Conservation (phyloP, 1,284 basidiomycete genomes). For the Pyrrhoderma lamaoense region DNA sequence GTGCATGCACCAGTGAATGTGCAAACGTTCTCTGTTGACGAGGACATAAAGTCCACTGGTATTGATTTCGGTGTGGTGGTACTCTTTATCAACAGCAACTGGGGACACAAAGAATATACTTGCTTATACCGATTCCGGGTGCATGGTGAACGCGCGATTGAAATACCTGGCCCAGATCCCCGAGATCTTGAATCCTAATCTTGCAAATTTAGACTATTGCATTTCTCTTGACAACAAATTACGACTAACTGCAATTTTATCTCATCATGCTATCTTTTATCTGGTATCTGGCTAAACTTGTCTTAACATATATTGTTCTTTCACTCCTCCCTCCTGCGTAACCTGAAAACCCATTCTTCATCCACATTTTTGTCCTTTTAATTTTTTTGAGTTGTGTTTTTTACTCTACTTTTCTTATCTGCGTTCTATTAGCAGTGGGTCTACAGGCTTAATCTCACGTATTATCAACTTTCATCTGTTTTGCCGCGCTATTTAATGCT, state of each 20-base stretch:
- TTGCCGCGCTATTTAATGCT: background rate
- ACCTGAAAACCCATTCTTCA: too few relatives aligned
- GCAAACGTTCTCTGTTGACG: conserved; percentile 79
- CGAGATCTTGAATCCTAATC: conserved; percentile 1
- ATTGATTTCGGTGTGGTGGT: conserved; percentile 80
- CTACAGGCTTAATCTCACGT: background rate
- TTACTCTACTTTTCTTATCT: background rate
- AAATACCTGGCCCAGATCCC: conserved; percentile 7
- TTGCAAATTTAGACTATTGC: too few relatives aligned
- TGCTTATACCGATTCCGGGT: conserved; percentile 88
- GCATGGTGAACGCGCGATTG: conserved; percentile 42
- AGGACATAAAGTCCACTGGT: conserved; percentile 58
- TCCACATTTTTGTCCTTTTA: too few relatives aligned
- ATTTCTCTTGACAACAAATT: too few relatives aligned
- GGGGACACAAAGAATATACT: conserved; percentile 78
- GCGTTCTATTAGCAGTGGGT: background rate
- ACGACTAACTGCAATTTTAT: too few relatives aligned
- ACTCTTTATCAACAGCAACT: conserved; percentile 76
- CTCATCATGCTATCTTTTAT: too few relatives aligned
- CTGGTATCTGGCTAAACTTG: background rate
- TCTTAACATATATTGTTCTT: background rate
- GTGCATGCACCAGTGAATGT: conserved; percentile 57
- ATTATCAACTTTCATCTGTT: background rate
- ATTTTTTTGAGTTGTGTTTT: background rate
- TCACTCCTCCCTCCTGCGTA: too few relatives aligned